Percentiles rank a stretch among this genome's conserved stretches.
phyloP scores from a whole-genome alignment of 116 monocot species.

The Papilionanthe hybrid region DNA sequence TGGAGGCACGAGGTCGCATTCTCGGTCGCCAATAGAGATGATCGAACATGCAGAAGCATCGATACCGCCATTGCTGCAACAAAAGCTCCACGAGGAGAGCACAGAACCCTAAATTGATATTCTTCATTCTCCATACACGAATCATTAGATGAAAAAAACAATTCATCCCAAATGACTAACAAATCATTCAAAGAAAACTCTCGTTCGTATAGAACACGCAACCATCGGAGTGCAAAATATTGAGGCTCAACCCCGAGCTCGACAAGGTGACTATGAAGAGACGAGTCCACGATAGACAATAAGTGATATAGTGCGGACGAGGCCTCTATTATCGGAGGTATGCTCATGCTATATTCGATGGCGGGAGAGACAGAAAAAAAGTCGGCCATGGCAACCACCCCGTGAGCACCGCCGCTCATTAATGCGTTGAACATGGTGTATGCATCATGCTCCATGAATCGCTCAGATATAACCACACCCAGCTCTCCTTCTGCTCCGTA shows the following conservation, averaged over 20 bases:
- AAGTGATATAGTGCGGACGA: slow-evolving; percentile 80
- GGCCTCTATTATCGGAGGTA: slow-evolving; percentile 85
- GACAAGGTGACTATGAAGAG: slow-evolving; percentile 78
- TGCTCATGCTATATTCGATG: slow-evolving; percentile 27
- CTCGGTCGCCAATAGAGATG: slow-evolving; percentile 84
- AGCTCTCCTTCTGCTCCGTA: slow-evolving; percentile 96
- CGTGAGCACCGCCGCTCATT: slow-evolving; percentile 60
- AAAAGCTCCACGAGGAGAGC: slow-evolving; percentile 69
- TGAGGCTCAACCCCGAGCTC: slow-evolving; percentile 88
- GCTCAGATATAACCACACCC: slow-evolving; percentile 81
- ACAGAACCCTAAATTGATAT: slow-evolving; percentile 51
- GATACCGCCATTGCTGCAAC: slow-evolving; percentile 72
- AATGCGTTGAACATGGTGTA: slow-evolving; percentile 84
- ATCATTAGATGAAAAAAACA: slow-evolving; percentile 54
- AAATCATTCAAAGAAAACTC: slow-evolving; percentile 83
- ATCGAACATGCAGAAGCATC: slow-evolving; percentile 82
- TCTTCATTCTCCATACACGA: slow-evolving; percentile 25
- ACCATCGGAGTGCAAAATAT: slow-evolving; percentile 90
- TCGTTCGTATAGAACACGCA: slow-evolving; percentile 84
- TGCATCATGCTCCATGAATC: slow-evolving; percentile 95
- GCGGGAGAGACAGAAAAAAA: slow-evolving; percentile 54
- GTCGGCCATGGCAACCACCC: slow-evolving; percentile 70
- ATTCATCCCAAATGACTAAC: slow-evolving; percentile 82
- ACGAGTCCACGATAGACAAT: slow-evolving; percentile 62
- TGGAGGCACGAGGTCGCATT: slow-evolving; percentile 78